Evolutionary conservation across 371 early-diverging fungal species (phyloP).

Genomic region (Blakeslea trispora): DNA sequence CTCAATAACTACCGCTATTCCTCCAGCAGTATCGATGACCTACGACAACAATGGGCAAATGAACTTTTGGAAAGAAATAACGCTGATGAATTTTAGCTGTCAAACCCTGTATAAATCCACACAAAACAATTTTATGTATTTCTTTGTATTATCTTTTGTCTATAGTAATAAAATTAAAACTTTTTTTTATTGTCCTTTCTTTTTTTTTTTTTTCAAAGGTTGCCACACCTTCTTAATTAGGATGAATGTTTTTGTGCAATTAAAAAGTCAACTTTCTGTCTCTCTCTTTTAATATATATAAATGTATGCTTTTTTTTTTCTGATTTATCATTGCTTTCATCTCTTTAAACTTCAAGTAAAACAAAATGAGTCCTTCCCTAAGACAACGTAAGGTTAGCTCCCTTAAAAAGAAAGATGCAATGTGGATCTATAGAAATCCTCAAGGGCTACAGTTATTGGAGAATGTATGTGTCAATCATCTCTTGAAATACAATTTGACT

Average conservation of each 20-base stretch:
- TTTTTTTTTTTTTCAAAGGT: neutral
- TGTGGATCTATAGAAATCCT: constrained; percentile 28
- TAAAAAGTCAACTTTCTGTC: constrained; percentile 8
- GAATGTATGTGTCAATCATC: constrained; percentile 1
- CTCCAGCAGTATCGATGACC: constrained; percentile 34
- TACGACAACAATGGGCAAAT: constrained; percentile 25
- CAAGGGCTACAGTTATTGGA: constrained; percentile 23
- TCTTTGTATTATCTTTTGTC: neutral
- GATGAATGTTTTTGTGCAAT: constrained; percentile 14
- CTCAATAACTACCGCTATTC: constrained; percentile 20
- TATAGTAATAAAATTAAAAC: neutral
- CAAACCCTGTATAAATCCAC: neutral
- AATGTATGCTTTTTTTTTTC: neutral
- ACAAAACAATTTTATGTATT: neutral
- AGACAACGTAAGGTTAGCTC: neutral
- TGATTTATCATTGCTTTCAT: neutral
- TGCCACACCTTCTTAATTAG: constrained; percentile 4
- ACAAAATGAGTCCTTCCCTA: neutral
- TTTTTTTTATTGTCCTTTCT: neutral
- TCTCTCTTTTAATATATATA: too few species aligned
- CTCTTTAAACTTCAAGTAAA: neutral
- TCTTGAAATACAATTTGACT: neutral
- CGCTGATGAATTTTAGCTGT: neutral
- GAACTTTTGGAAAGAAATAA: constrained; percentile 13
- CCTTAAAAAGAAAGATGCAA: constrained; percentile 14